Percentiles rank a stretch among this genome's conserved stretches.
Evolutionary conservation across 768 basidiomycete species (phyloP).

Genomic region (Pleurotus tuoliensis): DNA sequence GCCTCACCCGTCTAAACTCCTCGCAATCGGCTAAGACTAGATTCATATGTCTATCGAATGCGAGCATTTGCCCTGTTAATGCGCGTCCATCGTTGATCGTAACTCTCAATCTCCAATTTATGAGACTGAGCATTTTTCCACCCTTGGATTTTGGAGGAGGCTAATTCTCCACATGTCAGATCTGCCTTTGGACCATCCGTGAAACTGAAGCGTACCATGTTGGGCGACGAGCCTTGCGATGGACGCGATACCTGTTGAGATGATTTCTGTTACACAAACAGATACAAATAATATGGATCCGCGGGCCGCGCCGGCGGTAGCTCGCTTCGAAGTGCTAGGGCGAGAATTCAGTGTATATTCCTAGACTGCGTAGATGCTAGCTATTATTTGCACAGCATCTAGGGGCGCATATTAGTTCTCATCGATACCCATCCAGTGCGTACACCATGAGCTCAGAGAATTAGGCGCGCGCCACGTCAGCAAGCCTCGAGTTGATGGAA

Average conservation of each 20-base stretch:
- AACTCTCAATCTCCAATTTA: constrained; percentile 97
- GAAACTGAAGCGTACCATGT: constrained; percentile 45
- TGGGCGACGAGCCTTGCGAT: constrained; percentile 26
- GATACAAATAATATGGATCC: no score
- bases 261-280: neutral
- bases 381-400: no score
- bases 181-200: neutral
- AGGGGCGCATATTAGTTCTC: no score
- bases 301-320: no score
- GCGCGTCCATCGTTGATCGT: constrained; percentile 97
- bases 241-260: constrained; percentile 4
- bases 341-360: no score
- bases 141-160: constrained; percentile 97
- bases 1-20: constrained; percentile 89
- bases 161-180: constrained; percentile 33
- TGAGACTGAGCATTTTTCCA: constrained; percentile 95
- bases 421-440: no score
- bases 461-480: no score
- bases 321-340: no score
- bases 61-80: constrained; percentile 97
- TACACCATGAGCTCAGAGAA: no score
- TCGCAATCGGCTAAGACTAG: constrained; percentile 97
- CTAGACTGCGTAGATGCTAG: no score
- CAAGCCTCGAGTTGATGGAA: no score
- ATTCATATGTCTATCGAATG: constrained; percentile 99